Base-by-base conservation (phyloP, 805 yeast genomes). In the Vanderwaltozyma yarrowii region DNA sequence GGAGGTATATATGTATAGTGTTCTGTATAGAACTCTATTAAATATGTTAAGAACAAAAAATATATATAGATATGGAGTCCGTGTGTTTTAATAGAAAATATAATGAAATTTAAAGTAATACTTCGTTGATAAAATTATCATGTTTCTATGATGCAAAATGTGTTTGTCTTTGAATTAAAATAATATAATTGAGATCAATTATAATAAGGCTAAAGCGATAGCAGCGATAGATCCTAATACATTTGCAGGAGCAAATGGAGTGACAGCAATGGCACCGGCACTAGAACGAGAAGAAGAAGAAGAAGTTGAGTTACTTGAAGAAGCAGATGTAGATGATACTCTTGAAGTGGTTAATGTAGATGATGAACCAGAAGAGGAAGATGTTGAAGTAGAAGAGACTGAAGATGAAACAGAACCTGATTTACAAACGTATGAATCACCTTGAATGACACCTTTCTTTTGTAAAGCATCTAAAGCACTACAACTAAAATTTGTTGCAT, bases 391-490 rank as follows among this genome's bases (percentile, higher is more conserved):
- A 12, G 29, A 8, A n/a, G 25, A 12, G 4, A 32, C 19, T 11
- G 79, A 66, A 37, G 76, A 64, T 26, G 74, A 62, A 15, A 68
- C 52, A 33, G 73, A 58, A 46, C 77, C 78, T 63, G 78, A 81
- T 51, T 72, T 71, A 70, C 94, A 83, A 54, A 64, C 71, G 71
- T 77, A 88, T 53, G 76, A 69, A 71, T 85, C 85, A 75, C 98
- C 98, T 69, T 78, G 85, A 65, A 92, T 78, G 61, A 73, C 83
- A 66, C 94, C 94, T 53, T 73, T 71, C 57, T 68, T 63, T 73
- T 84, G 79, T 60, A 85, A 74, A 38, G 63, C 55, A 63, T 81
- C 74, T 70, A 88, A 85, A 38, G 73, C 69, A 45, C 70, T 62
- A 77, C 98, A 92, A 66, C 86, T 77, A 66, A 85, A 78, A 56